phyloP scores from a whole-genome alignment of 2,329 filamentous ascomycete species.

The Ophiostoma piceae region DNA sequence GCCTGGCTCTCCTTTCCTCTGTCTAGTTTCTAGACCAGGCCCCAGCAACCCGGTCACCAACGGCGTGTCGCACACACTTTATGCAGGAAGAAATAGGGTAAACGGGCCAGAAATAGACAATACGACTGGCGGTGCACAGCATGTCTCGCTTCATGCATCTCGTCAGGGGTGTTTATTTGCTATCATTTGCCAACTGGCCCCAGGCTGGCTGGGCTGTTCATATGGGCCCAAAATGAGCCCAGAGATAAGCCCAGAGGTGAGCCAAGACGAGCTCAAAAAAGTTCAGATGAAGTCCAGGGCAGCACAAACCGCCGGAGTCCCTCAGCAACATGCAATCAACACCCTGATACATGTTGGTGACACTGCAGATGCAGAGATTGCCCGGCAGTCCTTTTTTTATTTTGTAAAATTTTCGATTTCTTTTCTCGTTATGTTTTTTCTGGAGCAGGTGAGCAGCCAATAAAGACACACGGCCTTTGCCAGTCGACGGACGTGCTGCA shows the following conservation, averaged over 20 bases:
- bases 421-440: neutral
- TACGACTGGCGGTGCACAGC: neutral
- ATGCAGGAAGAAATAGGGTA: slow-evolving; percentile 1
- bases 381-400: neutral
- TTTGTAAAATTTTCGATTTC: too few relatives aligned
- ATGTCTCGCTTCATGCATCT: slow-evolving; percentile 3
- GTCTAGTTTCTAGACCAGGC: neutral
- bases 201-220: slow-evolving; percentile 1
- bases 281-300: slow-evolving; percentile 1
- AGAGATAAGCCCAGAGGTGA: too few relatives aligned
- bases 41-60: neutral
- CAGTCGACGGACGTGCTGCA: slow-evolving; percentile 4
- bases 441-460: neutral
- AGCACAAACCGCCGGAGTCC: neutral
- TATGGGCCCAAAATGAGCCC: neutral
- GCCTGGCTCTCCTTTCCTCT: neutral
- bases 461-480: neutral
- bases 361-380: neutral
- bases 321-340: neutral
- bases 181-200: neutral
- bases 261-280: neutral
- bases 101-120: neutral
- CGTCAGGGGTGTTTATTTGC: neutral
- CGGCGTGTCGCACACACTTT: slow-evolving; percentile 1
- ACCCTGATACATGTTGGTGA: slow-evolving; percentile 9